Base-by-base conservation (phyloP, 2,329 filamentous ascomycete species). In the Phialophora verrucosa region DNA sequence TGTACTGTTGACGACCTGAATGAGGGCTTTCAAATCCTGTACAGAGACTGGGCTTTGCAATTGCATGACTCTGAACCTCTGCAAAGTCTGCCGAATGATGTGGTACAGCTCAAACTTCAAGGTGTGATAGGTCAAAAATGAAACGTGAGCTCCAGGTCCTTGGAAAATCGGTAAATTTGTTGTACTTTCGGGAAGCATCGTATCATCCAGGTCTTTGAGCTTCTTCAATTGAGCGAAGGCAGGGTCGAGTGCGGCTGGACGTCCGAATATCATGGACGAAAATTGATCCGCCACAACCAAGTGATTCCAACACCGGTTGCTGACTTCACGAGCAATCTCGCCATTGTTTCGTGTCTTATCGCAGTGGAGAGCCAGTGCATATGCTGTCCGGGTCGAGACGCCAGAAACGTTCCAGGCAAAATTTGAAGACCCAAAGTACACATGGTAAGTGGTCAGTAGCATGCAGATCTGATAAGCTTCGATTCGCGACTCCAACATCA, bases 301-400 rank as follows among this genome's bases (percentile, higher is more conserved):
- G 47, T 76, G 74, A 50, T 75, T 75, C 75, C 75, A 76, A 47
- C 72, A 74, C 2, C 75, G 71, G n/a, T 71, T 70, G 10, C 74
- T 70, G 38, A 75, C 69, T 63, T 76, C 72, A 75, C 63, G 63
- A 23, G 67, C 60, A 12, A 71, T 57, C 5, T 63, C 61, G 59
- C 51, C 57, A 4, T 59, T 62, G 20, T 32, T 59, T 1, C 61
- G 42, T 27, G 55, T 55, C 38, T 66, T 63, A 25, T 66, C 60
- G 54, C 64, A 62, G 55, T 73, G 69, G n/a, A 73, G 61, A 38
- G 63, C 69, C 10, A 73, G 68, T 2, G 67, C 71, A 59, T 71
- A 70, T 6, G 69, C 71, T n/a, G 66, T 64, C 25, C 70, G 66
- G n/a, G 68, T 60, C 17, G 65, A 69, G 47, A 73, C 67, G 47